phyloP scores from a whole-genome alignment of 2,329 filamentous ascomycete genomes.

The Penicillium sp. region DNA sequence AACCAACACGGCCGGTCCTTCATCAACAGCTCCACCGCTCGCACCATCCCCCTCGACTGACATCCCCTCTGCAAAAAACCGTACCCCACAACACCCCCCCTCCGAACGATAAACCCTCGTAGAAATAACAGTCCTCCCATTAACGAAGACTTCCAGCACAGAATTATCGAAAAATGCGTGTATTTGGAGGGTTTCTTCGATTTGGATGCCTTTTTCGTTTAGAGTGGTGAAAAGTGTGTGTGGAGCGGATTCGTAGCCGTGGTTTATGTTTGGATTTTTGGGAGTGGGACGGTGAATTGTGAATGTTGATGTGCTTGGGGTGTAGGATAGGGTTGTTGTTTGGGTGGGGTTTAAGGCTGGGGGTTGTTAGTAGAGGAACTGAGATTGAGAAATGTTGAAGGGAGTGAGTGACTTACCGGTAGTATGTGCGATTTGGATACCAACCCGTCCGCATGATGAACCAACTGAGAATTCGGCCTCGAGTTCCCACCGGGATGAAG shows the following conservation, averaged over 20 bases:
- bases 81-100: slow-evolving; percentile 22
- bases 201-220: slow-evolving; percentile 23
- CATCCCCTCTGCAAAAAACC: slow-evolving; percentile 32
- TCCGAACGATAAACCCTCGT: slow-evolving; percentile 45
- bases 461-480: slow-evolving; percentile 36
- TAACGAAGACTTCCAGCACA: slow-evolving; percentile 56
- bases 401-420: slow-evolving; percentile 19
- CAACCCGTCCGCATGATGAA: slow-evolving; percentile 35
- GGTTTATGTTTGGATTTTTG: slow-evolving; percentile 43
- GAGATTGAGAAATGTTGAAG: no score
- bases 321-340: slow-evolving; percentile 50
- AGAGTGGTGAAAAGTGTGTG: slow-evolving; percentile 55
- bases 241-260: slow-evolving; percentile 46
- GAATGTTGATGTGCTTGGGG: slow-evolving; percentile 48
- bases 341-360: slow-evolving; percentile 31
- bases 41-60: neutral
- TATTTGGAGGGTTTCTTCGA: slow-evolving; percentile 48
- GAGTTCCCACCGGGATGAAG: slow-evolving; percentile 36
- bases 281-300: slow-evolving; percentile 45
- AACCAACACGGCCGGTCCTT: slow-evolving; percentile 22
- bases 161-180: slow-evolving; percentile 51
- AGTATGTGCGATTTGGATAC: slow-evolving; percentile 39
- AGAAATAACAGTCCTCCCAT: slow-evolving; percentile 50
- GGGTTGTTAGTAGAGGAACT: neutral
- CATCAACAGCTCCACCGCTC: neutral